Base-by-base conservation (phyloP, 2,329 filamentous ascomycete species). In the Blastomyces emzantsi region DNA sequence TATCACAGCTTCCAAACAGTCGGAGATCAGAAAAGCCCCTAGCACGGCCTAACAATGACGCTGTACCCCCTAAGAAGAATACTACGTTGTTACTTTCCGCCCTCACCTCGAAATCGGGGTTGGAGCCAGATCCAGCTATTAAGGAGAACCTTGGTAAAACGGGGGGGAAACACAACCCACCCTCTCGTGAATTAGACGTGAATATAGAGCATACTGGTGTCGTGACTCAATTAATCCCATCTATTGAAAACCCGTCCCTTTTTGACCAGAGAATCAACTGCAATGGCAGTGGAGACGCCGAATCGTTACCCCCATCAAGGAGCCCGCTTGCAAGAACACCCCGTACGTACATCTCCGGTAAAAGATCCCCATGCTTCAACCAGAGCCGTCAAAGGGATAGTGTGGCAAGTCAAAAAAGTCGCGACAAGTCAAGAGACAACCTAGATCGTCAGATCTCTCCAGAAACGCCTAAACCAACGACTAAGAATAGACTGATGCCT, bases 11-110 rank as follows among this genome's bases (percentile, higher is more conserved):
- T 41, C 33, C 47, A 41, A 25, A 54, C n/a, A n/a, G n/a, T 41
- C 58, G 28, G 41, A 15, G 25, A n/a, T 33, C 30, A 2, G 19
- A 60, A 17, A 60, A 49, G 3, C 43, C 5, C 17, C 25, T 15
- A 22, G 58, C 43, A 15, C 17, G 8, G 3, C 43, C 25, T 15
- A 43, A 19, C 36, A 33, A 49, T 6, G 19, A 15, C 25, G 3
- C 9, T 60, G 60, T 15, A 36, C 49, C 13, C 1, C 30, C 47
- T 33, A 62, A 62, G 22, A 62, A n/a, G 33, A 55, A 45, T 55
- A 39, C 47, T 30, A 28, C 33, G n/a, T 33, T 11, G 30, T 17
- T 60, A 33, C 41, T 60, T 60, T 58, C 55, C 13, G 55, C 55
- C 17, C 55, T 58, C 36, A 58, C 22, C 7, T 22, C 55, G n/a